A percentile compares a stretch with the other conserved stretches of the same genome.
Conservation (phyloP, 345 rosid genomes). For the Garcia nutans region DNA sequence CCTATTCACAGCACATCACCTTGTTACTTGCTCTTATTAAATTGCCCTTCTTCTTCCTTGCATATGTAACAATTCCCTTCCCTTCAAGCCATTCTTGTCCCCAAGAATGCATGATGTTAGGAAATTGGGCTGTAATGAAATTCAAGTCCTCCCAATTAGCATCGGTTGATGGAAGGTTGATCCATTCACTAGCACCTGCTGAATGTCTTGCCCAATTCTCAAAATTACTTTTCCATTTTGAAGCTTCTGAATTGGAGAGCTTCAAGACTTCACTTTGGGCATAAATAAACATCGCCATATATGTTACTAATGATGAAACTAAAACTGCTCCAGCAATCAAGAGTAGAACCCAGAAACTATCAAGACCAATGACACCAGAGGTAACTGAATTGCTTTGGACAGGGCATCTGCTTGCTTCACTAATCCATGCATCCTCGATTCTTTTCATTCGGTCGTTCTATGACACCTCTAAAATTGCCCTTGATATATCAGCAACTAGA, state of each 20-base stretch:
- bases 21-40: too few species aligned
- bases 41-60: too few species aligned
- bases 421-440: neutral
- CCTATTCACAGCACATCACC: too few species aligned
- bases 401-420: neutral
- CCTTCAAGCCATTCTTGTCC: too few species aligned
- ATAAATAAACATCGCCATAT: conserved; percentile 3
- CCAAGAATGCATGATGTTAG: too few species aligned
- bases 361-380: neutral
- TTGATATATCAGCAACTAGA: conserved; percentile 18
- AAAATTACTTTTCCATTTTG: conserved; percentile 6
- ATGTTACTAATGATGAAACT: neutral
- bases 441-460: neutral
- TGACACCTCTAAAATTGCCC: conserved; percentile 9
- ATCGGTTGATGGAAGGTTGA: too few species aligned
- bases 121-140: too few species aligned
- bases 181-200: too few species aligned
- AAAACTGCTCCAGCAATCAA: conserved; percentile 17
- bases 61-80: too few species aligned
- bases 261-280: conserved; percentile 3
- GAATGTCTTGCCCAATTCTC: too few species aligned
- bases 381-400: neutral
- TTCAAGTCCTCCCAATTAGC: too few species aligned
- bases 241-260: neutral
- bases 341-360: conserved; percentile 17